Percentiles rank a stretch among this genome's conserved stretches.
Evolutionary conservation across 257 asterid genomes (phyloP).

Genomic region (Pogostemon cablin): DNA sequence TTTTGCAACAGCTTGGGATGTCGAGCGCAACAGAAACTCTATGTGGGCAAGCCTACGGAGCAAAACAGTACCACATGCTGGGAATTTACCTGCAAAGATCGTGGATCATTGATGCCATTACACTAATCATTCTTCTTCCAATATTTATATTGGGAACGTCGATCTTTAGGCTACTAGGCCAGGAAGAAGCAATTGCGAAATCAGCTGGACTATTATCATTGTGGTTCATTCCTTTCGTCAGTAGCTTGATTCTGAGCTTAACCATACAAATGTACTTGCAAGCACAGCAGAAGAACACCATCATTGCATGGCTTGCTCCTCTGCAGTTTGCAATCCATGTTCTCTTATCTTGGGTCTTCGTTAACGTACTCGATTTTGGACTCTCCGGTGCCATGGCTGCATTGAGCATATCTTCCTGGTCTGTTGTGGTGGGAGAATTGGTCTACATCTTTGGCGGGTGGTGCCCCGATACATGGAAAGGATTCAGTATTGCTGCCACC

Average conservation of each 20-base stretch:
- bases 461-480: constrained; percentile 55
- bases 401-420: constrained; percentile 31
- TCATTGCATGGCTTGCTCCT: constrained; percentile 27
- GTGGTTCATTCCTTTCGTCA: constrained; percentile 28
- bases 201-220: constrained; percentile 28
- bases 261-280: constrained; percentile 36
- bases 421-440: constrained; percentile 18
- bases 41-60: constrained; percentile 66
- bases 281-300: constrained; percentile 30
- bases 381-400: constrained; percentile 30
- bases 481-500: constrained; percentile 45
- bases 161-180: constrained; percentile 31
- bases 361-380: constrained; percentile 16
- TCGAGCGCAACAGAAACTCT: no score
- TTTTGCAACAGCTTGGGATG: constrained; percentile 72
- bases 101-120: constrained; percentile 37
- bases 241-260: background rate
- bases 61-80: constrained; percentile 35
- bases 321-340: constrained; percentile 25
- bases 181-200: constrained; percentile 1
- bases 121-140: constrained; percentile 42
- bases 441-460: constrained; percentile 42
- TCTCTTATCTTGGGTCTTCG: constrained; percentile 26
- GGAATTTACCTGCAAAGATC: constrained; percentile 58
- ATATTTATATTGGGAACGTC: constrained; percentile 45